These are phyloP conservation scores for Ophiostoma perfectum DNA, from an alignment of 2,329 filamentous ascomycete genomes.

Conservation along the genomic window DNA sequence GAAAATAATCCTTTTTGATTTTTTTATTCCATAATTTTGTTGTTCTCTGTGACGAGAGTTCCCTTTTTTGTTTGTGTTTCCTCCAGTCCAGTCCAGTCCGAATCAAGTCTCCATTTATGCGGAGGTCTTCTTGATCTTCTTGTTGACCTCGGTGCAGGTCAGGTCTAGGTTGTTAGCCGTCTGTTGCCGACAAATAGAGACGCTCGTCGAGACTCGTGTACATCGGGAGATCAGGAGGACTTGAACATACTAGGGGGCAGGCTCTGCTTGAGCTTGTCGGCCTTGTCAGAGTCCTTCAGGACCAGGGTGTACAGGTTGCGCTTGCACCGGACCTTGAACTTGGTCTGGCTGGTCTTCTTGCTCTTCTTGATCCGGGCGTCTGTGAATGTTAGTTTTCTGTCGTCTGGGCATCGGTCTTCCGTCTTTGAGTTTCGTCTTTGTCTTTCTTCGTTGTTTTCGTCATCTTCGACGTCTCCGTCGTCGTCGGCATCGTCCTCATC, in stretches of 20 bases:
- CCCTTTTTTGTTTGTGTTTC: constrained; percentile 2
- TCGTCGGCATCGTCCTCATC: constrained; percentile 9
- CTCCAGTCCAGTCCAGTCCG: background rate
- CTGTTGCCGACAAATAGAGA: background rate
- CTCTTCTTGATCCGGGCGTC: constrained; percentile 95
- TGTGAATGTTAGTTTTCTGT: constrained; percentile 35
- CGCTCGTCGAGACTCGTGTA: background rate
- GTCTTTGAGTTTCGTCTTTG: constrained; percentile 15
- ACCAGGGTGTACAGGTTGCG: constrained; percentile 95
- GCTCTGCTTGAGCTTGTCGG: constrained; percentile 99
- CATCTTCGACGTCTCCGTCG: constrained; percentile 4
- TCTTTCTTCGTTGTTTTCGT: background rate
- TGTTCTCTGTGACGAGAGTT: background rate
- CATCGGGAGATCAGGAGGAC: no score
- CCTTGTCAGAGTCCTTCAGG: constrained; percentile 98
- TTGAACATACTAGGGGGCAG: constrained; percentile 75
- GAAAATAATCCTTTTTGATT: background rate
- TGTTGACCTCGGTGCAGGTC: constrained; percentile 50
- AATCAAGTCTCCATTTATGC: constrained; percentile 32
- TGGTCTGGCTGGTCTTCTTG: constrained; percentile 84
- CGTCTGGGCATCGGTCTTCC: constrained; percentile 23
- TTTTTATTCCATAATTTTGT: constrained; percentile 1
- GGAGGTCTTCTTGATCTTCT: constrained; percentile 55
- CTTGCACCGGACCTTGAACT: constrained; percentile 99
- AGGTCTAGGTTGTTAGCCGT: constrained; percentile 37